These are phyloP conservation scores for Asterella californica DNA, from an alignment of 225 moss, liverwort and hornwort species.

Conservation along the genomic window DNA sequence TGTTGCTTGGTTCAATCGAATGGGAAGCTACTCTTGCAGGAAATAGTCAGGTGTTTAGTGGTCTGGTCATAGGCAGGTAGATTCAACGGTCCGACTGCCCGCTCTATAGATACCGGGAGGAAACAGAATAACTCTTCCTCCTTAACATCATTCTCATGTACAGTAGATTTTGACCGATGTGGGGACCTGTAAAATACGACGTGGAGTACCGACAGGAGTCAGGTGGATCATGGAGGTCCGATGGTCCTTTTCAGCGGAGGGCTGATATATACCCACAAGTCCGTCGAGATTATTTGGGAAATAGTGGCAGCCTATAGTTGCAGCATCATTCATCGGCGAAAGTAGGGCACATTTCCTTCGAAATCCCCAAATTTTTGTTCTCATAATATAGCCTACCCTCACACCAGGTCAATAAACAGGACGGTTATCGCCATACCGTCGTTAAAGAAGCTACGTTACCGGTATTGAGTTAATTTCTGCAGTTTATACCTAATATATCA, in stretches of 20 bases:
- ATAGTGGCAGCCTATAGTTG: neutral
- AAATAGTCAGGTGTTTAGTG: constrained; percentile 40
- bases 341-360: neutral
- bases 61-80: constrained; percentile 37
- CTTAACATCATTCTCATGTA: neutral
- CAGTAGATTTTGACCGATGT: neutral
- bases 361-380: neutral
- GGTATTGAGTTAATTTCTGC: neutral
- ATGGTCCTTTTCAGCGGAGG: neutral
- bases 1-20: constrained; percentile 32
- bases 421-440: neutral
- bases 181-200: constrained; percentile 2
- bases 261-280: neutral
- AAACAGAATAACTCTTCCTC: neutral
- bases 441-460: neutral
- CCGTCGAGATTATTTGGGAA: neutral
- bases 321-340: neutral
- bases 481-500: neutral
- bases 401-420: neutral
- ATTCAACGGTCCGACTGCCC: neutral
- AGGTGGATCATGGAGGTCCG: too few species aligned
- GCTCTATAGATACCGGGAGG: neutral
- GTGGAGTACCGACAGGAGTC: neutral
- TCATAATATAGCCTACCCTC: neutral
- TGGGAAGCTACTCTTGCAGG: constrained; percentile 45